Evolutionary conservation across 306 rosid species (phyloP), one percentile per base, ranked within the genome.

Genomic region (Gleditsia sinensis): DNA sequence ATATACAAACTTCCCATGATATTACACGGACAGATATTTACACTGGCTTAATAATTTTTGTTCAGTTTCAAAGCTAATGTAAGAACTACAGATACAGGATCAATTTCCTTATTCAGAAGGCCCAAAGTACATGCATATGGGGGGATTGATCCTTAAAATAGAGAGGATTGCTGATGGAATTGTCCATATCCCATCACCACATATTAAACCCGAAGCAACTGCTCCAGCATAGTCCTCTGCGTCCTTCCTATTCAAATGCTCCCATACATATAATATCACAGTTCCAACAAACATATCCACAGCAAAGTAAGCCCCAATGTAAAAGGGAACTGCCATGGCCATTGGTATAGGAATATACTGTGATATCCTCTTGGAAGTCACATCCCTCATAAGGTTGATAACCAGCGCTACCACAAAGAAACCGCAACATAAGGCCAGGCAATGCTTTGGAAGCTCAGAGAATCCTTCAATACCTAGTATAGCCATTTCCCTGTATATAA

Each of bases 151-250:
- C 92, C 88, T 86, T 76, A 92, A 64, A 71, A 92, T 90, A 36
- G 97, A 88, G 74, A 95, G 96, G 53, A 95, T 64, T 1, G 98
- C 99, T 5, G 97, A 92, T 23, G 99, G 99, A 80, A 92, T 86
- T 1, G 99, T 90, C 99, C 99, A 92, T 32, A 94, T 94, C 28
- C 99, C 99, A 45, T 94, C 99, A 24, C 98, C 99, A 54, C 96
- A 92, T 27, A 95, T 95, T 71, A 95, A 81, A 71, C 99, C 98
- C 1, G 99, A 92, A 58, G 99, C 97, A 59, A 95, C 99, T 25
- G 98, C 99, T 34, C 97, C 98, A 0, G 92, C 85, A 69, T 84
- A 92, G 72, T 92, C 93, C 73, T 95, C 99, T 14, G 98, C 86
- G 32, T 71, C 89, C 84, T 87, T 88, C 80, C 82, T 80, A 48